Evolutionary conservation across 2,329 filamentous ascomycete species (phyloP).

Genomic region (Claviceps fusiformis): DNA sequence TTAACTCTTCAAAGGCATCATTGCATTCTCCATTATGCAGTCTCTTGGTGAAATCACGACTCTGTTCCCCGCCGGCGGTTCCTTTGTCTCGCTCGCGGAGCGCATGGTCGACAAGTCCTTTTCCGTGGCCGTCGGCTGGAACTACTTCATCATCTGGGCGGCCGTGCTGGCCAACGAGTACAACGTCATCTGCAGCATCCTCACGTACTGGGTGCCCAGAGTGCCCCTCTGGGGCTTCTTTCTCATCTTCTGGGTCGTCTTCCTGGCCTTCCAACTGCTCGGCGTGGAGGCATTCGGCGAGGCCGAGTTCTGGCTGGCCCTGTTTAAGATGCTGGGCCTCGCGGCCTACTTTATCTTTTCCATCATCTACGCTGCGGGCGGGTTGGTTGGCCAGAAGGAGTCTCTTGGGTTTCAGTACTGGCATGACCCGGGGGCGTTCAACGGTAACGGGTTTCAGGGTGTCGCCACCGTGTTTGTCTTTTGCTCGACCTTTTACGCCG

Average conservation of each 20-base stretch:
- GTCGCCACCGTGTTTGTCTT: conserved; percentile 55
- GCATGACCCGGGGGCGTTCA: conserved; percentile 56
- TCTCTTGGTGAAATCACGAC: conserved; percentile 63
- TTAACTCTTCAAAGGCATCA: conserved; percentile 35
- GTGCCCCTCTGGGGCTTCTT: conserved; percentile 56
- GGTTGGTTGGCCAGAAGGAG: conserved; percentile 43
- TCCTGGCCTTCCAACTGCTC: conserved; percentile 54
- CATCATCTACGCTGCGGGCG: conserved; percentile 57
- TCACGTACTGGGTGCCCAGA: conserved; percentile 50
- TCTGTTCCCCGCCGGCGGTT: conserved; percentile 56
- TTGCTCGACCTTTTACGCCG: conserved; percentile 58
- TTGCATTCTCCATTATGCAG: conserved; percentile 58
- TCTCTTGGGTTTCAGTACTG: conserved; percentile 58
- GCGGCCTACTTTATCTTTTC: conserved; percentile 62
- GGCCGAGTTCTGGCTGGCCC: conserved; percentile 66
- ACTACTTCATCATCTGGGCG: conserved; percentile 57
- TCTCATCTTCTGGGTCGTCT: conserved; percentile 60
- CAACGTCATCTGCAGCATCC: conserved; percentile 52
- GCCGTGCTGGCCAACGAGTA: conserved; percentile 57
- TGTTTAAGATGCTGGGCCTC: conserved; percentile 56
- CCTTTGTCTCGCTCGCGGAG: conserved; percentile 57
- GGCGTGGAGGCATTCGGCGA: conserved; percentile 66
- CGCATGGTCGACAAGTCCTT: conserved; percentile 60
- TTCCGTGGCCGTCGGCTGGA: conserved; percentile 56
- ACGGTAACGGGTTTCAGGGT: conserved; percentile 50